Conservation (phyloP, 495 filamentous ascomycete genomes). For the Podospora tetraspora region DNA sequence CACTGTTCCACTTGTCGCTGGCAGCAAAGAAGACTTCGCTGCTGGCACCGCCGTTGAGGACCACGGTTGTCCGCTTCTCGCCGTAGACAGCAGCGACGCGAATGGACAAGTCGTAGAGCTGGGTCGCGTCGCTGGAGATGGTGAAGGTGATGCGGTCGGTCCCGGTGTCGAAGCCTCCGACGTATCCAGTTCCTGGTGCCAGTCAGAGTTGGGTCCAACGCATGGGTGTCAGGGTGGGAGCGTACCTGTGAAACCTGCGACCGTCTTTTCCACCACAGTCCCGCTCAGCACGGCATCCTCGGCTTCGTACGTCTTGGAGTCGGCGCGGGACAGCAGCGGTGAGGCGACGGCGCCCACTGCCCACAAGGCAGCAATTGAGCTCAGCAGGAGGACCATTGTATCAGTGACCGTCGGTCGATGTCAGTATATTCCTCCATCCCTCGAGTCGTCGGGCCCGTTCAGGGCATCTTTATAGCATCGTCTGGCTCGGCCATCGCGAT, state of each 20-base stretch:
- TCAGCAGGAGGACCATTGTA: not conserved
- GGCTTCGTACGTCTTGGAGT: conserved; percentile 31
- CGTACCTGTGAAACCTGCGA: conserved; percentile 29
- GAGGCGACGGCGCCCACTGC: not conserved
- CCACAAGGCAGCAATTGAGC: not conserved
- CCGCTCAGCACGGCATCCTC: conserved; percentile 36
- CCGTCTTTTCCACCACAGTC: conserved; percentile 30
- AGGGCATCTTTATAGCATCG: not conserved
- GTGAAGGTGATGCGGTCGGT: conserved; percentile 40
- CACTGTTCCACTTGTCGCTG: conserved; percentile 21
- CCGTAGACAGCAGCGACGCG: conserved; percentile 39
- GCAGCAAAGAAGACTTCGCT: conserved; percentile 37
- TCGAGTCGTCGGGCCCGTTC: not conserved
- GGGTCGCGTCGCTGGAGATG: conserved; percentile 22
- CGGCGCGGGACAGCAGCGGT: not conserved
- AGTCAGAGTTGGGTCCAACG: not conserved
- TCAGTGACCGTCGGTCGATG: not conserved
- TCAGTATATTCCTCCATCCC: not conserved
- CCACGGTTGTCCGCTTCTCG: conserved; percentile 36
- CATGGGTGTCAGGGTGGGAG: not conserved
- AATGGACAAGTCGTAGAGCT: conserved; percentile 40
- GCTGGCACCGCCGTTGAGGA: conserved; percentile 37
- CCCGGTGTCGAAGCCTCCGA: conserved; percentile 35
- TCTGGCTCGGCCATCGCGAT: not conserved
- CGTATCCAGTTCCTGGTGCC: conserved; percentile 37